Conservation (phyloP, 495 filamentous ascomycete species). For the Astrocystis sublimbata region DNA sequence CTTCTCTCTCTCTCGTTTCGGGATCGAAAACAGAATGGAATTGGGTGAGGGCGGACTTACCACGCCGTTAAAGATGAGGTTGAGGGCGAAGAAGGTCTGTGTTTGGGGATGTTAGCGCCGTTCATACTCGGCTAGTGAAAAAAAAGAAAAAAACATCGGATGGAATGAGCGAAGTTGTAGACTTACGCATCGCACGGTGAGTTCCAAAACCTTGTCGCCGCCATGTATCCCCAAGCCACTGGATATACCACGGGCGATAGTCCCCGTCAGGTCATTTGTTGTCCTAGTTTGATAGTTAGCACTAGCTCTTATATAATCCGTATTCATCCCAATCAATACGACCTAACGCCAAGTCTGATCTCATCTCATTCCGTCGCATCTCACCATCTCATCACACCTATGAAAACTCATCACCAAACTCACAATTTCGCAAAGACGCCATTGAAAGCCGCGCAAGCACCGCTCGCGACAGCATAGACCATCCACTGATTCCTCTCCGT, state of each 20-base stretch:
- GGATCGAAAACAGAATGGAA: no score
- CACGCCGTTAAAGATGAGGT: slow-evolving; percentile 83
- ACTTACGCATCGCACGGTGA: slow-evolving; percentile 69
- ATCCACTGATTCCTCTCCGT: slow-evolving; percentile 64
- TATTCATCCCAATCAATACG: not conserved
- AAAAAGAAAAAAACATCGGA: not conserved
- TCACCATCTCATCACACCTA: not conserved
- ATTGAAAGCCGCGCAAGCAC: slow-evolving; percentile 89
- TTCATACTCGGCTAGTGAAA: no score
- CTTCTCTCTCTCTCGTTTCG: not conserved
- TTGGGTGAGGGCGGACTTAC: slow-evolving; percentile 38
- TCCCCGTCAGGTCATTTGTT: slow-evolving; percentile 78
- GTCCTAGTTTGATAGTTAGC: slow-evolving; percentile 53
- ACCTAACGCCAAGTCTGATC: not conserved
- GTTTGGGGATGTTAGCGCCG: not conserved
- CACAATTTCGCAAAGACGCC: slow-evolving; percentile 96
- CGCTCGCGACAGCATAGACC: slow-evolving; percentile 77
- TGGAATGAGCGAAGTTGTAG: no score
- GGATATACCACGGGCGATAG: slow-evolving; percentile 65
- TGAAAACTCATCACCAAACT: slow-evolving; percentile 35
- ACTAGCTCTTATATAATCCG: not conserved
- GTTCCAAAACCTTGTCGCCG: slow-evolving; percentile 58
- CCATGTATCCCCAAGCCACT: slow-evolving; percentile 57
- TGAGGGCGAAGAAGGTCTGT: slow-evolving; percentile 83
- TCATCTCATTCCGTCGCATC: not conserved